Conservation (phyloP, 257 asterid species). For the Rehmannia glutinosa region DNA sequence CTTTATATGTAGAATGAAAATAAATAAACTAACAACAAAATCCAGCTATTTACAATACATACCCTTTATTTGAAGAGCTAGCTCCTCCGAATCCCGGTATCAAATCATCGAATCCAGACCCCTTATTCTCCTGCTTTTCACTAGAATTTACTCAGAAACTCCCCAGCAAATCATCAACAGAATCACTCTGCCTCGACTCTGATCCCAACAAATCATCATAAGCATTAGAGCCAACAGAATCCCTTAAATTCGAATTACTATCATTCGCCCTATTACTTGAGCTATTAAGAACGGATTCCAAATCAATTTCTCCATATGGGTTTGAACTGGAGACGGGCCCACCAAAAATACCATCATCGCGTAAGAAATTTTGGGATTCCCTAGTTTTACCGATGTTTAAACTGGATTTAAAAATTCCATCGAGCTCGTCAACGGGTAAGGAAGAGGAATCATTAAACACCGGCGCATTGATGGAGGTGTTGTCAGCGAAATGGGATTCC, state of each 20-base stretch:
- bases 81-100: constrained; percentile 47
- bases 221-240: constrained; percentile 13
- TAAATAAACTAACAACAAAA: background rate
- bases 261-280: background rate
- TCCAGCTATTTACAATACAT: constrained; percentile 5
- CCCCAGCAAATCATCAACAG: constrained; percentile 43
- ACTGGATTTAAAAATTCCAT: constrained; percentile 39
- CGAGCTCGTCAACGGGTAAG: constrained; percentile 51
- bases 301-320: constrained; percentile 32
- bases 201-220: constrained; percentile 35
- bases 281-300: constrained; percentile 40
- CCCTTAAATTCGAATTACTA: background rate
- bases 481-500: background rate
- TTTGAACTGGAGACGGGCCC: constrained; percentile 30
- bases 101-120: constrained; percentile 36
- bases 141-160: constrained; percentile 24
- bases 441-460: constrained; percentile 29
- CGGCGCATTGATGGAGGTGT: background rate
- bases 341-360: constrained; percentile 43
- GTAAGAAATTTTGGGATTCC: constrained; percentile 19
- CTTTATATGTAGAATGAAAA: background rate
- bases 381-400: background rate
- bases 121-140: constrained; percentile 20
- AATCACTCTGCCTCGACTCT: constrained; percentile 19
- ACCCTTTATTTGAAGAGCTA: constrained; percentile 21